A percentile compares a stretch with the other conserved stretches of the same genome.
phyloP scores from a whole-genome alignment of 2,329 filamentous ascomycete genomes.

The Penicillium sp. region DNA sequence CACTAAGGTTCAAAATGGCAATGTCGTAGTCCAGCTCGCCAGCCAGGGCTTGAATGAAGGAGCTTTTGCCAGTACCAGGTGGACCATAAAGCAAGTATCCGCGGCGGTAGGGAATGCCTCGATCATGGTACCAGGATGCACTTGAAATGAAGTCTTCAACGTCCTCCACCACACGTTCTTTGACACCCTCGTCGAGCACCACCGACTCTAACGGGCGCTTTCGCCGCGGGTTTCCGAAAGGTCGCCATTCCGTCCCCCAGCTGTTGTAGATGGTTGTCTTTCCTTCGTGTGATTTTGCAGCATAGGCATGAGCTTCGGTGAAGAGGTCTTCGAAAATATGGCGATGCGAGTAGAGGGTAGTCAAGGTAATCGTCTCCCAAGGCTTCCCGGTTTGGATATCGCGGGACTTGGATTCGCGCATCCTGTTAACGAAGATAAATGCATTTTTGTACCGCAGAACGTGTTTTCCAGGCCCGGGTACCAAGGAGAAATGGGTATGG shows the following conservation, averaged over 20 bases:
- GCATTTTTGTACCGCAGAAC: constrained; percentile 82
- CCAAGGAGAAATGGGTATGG: constrained; percentile 77
- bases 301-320: constrained; percentile 76
- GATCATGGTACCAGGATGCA: constrained; percentile 84
- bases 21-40: constrained; percentile 91
- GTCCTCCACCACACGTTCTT: constrained; percentile 75
- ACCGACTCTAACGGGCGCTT: constrained; percentile 89
- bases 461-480: constrained; percentile 87
- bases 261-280: constrained; percentile 91
- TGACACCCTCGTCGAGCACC: constrained; percentile 77
- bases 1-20: constrained; percentile 86
- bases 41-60: constrained; percentile 91
- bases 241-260: constrained; percentile 78
- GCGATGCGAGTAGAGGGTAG: constrained; percentile 83
- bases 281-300: constrained; percentile 76
- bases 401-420: constrained; percentile 78
- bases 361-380: constrained; percentile 90
- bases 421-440: constrained; percentile 80
- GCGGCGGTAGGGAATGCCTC: constrained; percentile 88
- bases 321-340: constrained; percentile 90
- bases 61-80: constrained; percentile 88
- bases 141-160: constrained; percentile 77
- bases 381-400: constrained; percentile 79
- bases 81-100: constrained; percentile 88
- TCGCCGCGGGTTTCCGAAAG: constrained; percentile 76